These are phyloP conservation scores for Russula ochroleuca DNA, from an alignment of 768 basidiomycete genomes.

Conservation along the genomic window DNA sequence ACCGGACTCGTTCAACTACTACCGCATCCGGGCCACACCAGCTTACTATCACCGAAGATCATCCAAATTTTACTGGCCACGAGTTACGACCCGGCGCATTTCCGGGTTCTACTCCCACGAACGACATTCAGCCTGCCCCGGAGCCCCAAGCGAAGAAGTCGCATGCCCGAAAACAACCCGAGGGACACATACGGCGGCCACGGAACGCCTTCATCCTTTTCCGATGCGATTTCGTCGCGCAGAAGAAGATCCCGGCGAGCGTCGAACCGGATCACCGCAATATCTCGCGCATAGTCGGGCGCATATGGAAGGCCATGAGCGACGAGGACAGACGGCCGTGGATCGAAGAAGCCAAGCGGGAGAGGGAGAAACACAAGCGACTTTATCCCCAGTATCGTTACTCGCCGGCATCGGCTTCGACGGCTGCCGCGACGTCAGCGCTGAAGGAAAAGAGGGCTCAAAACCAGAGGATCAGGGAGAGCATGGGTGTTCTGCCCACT, in stretches of 20 bases:
- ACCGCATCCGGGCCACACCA: neutral
- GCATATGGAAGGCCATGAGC: conserved; percentile 59
- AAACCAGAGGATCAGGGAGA: conserved; percentile 13
- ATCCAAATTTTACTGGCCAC: neutral
- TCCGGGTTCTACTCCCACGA: neutral
- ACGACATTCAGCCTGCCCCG: neutral
- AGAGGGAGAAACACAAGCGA: conserved; percentile 43
- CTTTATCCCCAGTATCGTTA: conserved; percentile 37
- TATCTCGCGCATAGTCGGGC: conserved; percentile 61
- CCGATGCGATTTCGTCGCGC: conserved; percentile 65
- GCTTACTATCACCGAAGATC: neutral
- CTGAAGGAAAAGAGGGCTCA: conserved; percentile 10
- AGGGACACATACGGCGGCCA: conserved; percentile 63
- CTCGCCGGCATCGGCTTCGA: conserved; percentile 12
- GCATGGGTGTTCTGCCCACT: conserved; percentile 14
- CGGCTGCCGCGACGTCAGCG: neutral
- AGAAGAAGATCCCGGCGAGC: conserved; percentile 50
- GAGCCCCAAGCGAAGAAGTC: conserved; percentile 37
- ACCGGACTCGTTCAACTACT: neutral
- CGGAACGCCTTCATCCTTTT: conserved; percentile 80
- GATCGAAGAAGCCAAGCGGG: conserved; percentile 46
- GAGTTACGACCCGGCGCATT: neutral
- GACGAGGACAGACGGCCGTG: conserved; percentile 45
- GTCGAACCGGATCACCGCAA: conserved; percentile 65
- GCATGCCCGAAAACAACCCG: conserved; percentile 46